Conservation (phyloP, 2,329 filamentous ascomycete genomes). For the Pseudogymnoascus verrucosus region DNA sequence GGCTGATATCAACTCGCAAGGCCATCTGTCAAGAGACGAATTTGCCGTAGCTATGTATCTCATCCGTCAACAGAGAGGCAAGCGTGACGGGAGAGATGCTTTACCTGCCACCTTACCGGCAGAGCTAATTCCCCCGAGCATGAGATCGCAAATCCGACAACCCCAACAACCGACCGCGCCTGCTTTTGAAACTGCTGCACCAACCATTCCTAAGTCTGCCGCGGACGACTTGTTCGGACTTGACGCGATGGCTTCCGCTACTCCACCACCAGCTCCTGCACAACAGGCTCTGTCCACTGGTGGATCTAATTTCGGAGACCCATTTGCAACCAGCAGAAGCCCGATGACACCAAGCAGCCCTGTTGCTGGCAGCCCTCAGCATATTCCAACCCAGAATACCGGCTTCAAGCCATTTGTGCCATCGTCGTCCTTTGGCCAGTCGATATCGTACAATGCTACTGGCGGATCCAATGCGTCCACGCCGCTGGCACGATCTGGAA, state of each 20-base stretch:
- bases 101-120: conserved; percentile 72
- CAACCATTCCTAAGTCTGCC: conserved; percentile 61
- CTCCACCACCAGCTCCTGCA: conserved; percentile 44
- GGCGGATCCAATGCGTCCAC: conserved; percentile 38
- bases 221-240: conserved; percentile 91
- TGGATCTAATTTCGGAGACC: conserved; percentile 51
- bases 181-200: conserved; percentile 35
- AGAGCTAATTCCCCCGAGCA: conserved; percentile 76
- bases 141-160: conserved; percentile 58
- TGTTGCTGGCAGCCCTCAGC: conserved; percentile 17
- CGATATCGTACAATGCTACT: conserved; percentile 67
- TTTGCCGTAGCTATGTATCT: conserved; percentile 98
- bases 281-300: conserved; percentile 64
- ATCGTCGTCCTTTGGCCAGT: conserved; percentile 84
- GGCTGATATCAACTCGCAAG: conserved; percentile 85
- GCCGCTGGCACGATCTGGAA: conserved; percentile 37
- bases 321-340: conserved; percentile 34
- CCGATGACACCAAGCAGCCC: conserved; percentile 24
- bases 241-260: conserved; percentile 56
- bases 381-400: conserved; percentile 31
- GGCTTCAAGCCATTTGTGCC: conserved; percentile 85
- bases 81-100: conserved; percentile 49
- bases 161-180: conserved; percentile 35
- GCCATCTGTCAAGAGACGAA: conserved; percentile 76
- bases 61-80: conserved; percentile 79